phyloP scores from a whole-genome alignment of 345 rosid genomes.

The Boechera divaricarpa region DNA sequence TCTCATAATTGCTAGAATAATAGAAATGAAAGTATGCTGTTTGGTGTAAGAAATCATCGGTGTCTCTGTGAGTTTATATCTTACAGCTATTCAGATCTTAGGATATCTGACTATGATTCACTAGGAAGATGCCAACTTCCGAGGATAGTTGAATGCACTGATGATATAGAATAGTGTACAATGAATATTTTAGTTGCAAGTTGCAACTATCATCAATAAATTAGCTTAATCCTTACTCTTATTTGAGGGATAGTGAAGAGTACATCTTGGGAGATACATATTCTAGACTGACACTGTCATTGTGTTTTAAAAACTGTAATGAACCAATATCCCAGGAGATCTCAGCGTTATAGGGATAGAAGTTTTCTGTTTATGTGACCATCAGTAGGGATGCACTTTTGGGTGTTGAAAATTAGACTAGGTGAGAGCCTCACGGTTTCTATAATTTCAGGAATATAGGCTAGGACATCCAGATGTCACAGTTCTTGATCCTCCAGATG shows the following conservation, averaged over 20 bases:
- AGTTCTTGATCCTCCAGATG: constrained; percentile 28
- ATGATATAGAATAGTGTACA: neutral
- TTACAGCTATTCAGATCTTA: neutral
- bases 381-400: neutral
- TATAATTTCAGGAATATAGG: constrained; percentile 20
- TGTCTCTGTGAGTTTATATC: neutral
- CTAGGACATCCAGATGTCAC: constrained; percentile 26
- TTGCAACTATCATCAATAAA: neutral
- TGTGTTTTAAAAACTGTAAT: neutral
- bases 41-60: neutral
- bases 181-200: neutral
- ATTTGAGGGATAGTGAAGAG: neutral
- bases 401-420: neutral
- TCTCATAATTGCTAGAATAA: neutral
- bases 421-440: neutral
- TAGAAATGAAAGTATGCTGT: neutral
- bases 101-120: neutral
- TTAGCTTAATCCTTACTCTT: neutral
- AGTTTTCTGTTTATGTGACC: neutral
- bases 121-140: neutral
- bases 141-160: neutral
- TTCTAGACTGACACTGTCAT: neutral
- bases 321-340: constrained; percentile 1
- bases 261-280: neutral
- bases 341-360: neutral